Evolutionary conservation across 495 filamentous ascomycete species (phyloP), one percentile per base, ranked within the genome.

Genomic region (Rusavskia elegans): DNA sequence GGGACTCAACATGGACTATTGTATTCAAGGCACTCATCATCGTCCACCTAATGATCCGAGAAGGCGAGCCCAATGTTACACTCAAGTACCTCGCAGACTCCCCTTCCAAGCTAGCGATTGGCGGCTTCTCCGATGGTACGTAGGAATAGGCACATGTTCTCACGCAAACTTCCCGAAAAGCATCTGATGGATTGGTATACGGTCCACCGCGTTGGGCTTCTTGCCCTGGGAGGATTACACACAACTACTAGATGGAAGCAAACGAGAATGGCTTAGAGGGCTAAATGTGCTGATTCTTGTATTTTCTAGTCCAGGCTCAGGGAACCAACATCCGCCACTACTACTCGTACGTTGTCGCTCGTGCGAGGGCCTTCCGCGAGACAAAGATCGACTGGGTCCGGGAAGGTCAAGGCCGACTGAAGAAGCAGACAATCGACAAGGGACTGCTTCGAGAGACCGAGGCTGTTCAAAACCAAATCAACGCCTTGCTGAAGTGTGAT

Each of bases 21-120:
- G 88, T 90, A 51, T 95, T 96, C 80, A 99, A 99, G 68, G 79
- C 83, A 50, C 74, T 99, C 51, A 95, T 99, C 55, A 89, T 94
- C 5, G 79, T 95, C 37, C 92, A 99, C 64, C 71, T 97, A 39
- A 96, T 99, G 90, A 89, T 99, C 55, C 78, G 92, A 54, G 92
- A 99, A 68, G 92, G 92, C 16, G 87, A 90, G 63, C 78, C 79
- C 39, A 87, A 96, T 64, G 85, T 87, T 23, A 94, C 93, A 7
- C 71, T 99, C 50, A 75, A 81, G 48, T 95, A 86, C 61, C 77
- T 99, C 21, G 77, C 89, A 20, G 83, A 87, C 55, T 83, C 90
- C 61, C 83, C 86, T 55, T 82, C 82, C 55, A 81, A 83, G 66
- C 77, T 97, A 51, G 87, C 89, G 2, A 83, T 95, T 55, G 88